A percentile compares a stretch with the other conserved stretches of the same genome.
Evolutionary conservation across 1,284 basidiomycete species (phyloP).

Genomic region (Microbotryum saponariae): DNA sequence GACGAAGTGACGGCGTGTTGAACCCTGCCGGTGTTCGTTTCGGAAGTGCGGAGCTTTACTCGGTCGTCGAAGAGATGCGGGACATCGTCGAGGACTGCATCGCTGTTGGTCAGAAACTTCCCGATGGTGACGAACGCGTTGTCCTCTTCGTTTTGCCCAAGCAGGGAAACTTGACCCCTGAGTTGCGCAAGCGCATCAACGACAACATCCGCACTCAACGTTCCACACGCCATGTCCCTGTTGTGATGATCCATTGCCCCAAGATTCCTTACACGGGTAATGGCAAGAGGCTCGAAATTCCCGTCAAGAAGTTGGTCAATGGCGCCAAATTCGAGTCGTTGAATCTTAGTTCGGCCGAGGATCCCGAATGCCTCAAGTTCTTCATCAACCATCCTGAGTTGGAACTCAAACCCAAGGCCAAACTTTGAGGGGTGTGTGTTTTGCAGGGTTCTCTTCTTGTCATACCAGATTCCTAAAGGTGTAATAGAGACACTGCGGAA

Average conservation of each 20-base stretch:
- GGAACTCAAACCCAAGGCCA: constrained; percentile 13
- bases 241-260: constrained; percentile 16
- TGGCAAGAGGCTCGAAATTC: constrained; percentile 66
- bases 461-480: too few species aligned
- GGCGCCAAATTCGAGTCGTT: constrained; percentile 23
- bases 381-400: constrained; percentile 31
- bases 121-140: constrained; percentile 70
- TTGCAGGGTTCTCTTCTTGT: too few species aligned
- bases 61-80: constrained; percentile 54
- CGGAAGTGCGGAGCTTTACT: constrained; percentile 76
- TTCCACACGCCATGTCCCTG: constrained; percentile 28
- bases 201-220: constrained; percentile 21
- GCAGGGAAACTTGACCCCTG: constrained; percentile 50
- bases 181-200: constrained; percentile 48
- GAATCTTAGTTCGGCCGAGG: constrained; percentile 27
- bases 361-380: constrained; percentile 23
- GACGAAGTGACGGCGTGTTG: constrained; percentile 65
- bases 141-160: constrained; percentile 69
- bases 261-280: constrained; percentile 61
- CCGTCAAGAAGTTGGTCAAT: constrained; percentile 61
- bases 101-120: constrained; percentile 65
- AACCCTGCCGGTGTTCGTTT: constrained; percentile 76
- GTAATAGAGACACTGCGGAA: too few species aligned
- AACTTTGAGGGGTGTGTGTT: constrained; percentile 2
- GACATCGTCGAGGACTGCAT: constrained; percentile 41